Evolutionary conservation across 495 filamentous ascomycete genomes (phyloP), one percentile per base, ranked within the genome.

Genomic region (Aspergillus homomorphus): DNA sequence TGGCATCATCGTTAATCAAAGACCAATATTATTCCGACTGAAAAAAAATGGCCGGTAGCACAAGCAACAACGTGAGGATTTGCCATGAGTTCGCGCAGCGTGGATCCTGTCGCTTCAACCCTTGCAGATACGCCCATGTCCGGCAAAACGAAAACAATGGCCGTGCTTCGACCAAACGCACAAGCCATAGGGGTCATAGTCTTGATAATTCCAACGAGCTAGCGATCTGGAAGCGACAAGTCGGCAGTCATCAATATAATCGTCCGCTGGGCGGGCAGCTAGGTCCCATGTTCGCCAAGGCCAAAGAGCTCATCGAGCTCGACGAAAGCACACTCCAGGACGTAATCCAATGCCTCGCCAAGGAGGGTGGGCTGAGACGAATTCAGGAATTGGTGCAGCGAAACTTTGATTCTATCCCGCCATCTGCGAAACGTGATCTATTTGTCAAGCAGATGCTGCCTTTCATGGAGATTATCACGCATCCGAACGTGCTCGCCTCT

Each of bases 391-490:
- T 71, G 23, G 54, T 73, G 4, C 38, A 71, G 45, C 61, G 56
- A 10, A 59, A 70, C 9, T 69, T 64, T 24, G 42, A 56, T 20
- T 15, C 41, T 4, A 62, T 72, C 15, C 45, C 69, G 21, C 15
- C 24, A 21, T 43, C 57, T 53, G 59, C 59, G 42, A 72, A 64
- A 44, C 43, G 60, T 26, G 20, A 38, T 51, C 48, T 71, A n/a
- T 77, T 77, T 62, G 58, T 43, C 45, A 67, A 62, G 18, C 62
- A 71, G 62, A 66, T 79, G 7, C 64, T 84, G 28, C 79, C 82
- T 5, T 84, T 87, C 57, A 68, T 84, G 42, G 64, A 69, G 52
- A 76, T 72, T 18, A 73, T 88, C 46, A 73, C 82, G 18, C 72
- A 83, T 62, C 70, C 73, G 3, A 70, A 80, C 21, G 75, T 87